Percentiles rank a stretch among this genome's conserved stretches.
These are phyloP conservation scores for Daldinia caldariorum DNA, from an alignment of 495 filamentous ascomycete genomes.

Conservation along the genomic window DNA sequence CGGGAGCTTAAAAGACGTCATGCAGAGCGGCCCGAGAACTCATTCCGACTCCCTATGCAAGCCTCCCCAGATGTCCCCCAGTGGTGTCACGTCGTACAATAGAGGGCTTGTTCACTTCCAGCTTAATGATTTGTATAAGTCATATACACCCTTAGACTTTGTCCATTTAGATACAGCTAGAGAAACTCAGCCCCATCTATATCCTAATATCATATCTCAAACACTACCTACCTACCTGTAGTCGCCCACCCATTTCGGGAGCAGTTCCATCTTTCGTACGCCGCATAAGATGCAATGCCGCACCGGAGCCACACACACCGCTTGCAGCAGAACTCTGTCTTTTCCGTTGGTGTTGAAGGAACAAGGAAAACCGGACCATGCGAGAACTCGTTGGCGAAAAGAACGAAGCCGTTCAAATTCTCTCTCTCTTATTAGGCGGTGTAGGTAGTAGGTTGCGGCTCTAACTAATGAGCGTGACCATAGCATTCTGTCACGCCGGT, in stretches of 20 bases:
- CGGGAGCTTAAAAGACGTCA: conserved; percentile 3
- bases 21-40: background rate
- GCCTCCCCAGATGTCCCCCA: background rate
- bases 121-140: background rate
- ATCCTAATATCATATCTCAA: background rate
- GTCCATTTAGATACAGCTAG: background rate
- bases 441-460: background rate
- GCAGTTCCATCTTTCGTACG: background rate
- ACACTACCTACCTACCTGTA: background rate
- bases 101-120: background rate
- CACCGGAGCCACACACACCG: background rate
- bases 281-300: background rate
- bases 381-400: background rate
- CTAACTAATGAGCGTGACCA: background rate
- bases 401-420: background rate
- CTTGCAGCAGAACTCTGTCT: background rate
- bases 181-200: background rate
- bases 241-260: background rate
- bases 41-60: background rate
- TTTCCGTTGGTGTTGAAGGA: background rate
- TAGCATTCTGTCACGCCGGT: background rate
- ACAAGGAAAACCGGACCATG: background rate
- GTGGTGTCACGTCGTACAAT: background rate
- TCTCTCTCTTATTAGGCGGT: background rate
- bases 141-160: background rate